Evolutionary conservation across 306 rosid species (phyloP).

Genomic region (Trifolium subterraneum): DNA sequence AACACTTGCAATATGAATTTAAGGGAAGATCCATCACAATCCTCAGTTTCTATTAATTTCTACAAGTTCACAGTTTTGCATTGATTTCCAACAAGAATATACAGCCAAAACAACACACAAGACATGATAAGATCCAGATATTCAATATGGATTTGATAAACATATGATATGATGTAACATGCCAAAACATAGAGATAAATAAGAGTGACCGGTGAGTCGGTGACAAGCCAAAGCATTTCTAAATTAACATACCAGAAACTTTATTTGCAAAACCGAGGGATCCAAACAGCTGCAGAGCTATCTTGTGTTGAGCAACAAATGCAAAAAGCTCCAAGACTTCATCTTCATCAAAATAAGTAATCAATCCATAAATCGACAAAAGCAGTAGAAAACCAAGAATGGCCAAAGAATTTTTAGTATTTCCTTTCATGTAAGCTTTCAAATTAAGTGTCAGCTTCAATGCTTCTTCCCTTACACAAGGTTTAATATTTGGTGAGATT

Average conservation of each 20-base stretch:
- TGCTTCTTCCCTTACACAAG: conserved; percentile 13
- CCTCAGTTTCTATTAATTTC: background rate
- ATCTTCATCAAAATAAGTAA: background rate
- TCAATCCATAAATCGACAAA: background rate
- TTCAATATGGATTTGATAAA: background rate
- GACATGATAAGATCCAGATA: too few species aligned
- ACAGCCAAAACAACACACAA: too few species aligned
- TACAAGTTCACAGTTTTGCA: background rate
- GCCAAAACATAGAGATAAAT: background rate
- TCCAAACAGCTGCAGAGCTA: background rate
- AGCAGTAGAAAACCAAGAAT: background rate
- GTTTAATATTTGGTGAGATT: conserved; percentile 12
- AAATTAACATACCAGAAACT: too few species aligned
- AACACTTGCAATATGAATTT: too few species aligned
- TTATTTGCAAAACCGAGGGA: conserved; percentile 5
- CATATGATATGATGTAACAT: background rate
- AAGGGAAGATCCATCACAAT: background rate
- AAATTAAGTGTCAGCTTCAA: conserved; percentile 8
- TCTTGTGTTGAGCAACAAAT: conserved; percentile 1
- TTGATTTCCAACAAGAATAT: background rate
- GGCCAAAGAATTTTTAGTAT: background rate
- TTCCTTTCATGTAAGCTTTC: background rate
- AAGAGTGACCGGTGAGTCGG: background rate
- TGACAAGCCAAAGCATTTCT: background rate
- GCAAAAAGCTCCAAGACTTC: background rate